Percentiles rank a stretch among this genome's conserved stretches.
phyloP scores from a whole-genome alignment of 179 eudicot species.

The Spinacia oleracea region DNA sequence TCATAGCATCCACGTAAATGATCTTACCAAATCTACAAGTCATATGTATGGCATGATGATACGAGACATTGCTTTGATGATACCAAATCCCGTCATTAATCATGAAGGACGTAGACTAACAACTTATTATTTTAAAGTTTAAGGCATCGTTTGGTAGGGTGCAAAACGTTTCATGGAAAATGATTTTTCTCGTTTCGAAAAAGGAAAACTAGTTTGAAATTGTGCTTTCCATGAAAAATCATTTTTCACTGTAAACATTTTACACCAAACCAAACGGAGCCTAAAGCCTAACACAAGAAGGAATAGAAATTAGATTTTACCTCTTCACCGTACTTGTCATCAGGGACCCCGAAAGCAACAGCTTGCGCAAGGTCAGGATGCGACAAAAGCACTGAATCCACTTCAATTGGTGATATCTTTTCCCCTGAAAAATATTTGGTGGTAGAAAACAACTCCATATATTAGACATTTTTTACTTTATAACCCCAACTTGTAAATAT shows the following conservation, averaged over 20 bases:
- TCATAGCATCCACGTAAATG: slow-evolving; percentile 6
- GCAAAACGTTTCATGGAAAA: no score
- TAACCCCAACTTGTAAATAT: slow-evolving; percentile 6
- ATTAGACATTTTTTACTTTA: slow-evolving; percentile 20
- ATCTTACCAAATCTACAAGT: slow-evolving; percentile 1
- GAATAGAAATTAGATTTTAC: slow-evolving; percentile 34
- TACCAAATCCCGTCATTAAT: neutral
- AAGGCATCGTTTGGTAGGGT: no score
- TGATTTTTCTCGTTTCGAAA: no score
- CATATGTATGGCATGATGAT: neutral
- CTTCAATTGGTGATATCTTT: slow-evolving; percentile 81
- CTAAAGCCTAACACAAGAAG: slow-evolving; percentile 7
- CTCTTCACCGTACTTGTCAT: slow-evolving; percentile 86
- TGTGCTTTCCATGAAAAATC: no score
- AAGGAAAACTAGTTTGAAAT: no score
- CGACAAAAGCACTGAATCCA: slow-evolving; percentile 69
- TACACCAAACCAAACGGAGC: no score
- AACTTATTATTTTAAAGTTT: no score
- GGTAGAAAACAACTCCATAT: slow-evolving; percentile 4
- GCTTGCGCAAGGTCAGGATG: slow-evolving; percentile 72
- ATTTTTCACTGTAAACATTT: no score
- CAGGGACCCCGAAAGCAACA: slow-evolving; percentile 83
- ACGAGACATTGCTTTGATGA: neutral
- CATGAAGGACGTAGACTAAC: neutral
- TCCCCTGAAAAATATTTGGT: slow-evolving; percentile 48